These are phyloP conservation scores for Conringia planisiliqua DNA, from an alignment of 345 rosid species.

Conservation along the genomic window DNA sequence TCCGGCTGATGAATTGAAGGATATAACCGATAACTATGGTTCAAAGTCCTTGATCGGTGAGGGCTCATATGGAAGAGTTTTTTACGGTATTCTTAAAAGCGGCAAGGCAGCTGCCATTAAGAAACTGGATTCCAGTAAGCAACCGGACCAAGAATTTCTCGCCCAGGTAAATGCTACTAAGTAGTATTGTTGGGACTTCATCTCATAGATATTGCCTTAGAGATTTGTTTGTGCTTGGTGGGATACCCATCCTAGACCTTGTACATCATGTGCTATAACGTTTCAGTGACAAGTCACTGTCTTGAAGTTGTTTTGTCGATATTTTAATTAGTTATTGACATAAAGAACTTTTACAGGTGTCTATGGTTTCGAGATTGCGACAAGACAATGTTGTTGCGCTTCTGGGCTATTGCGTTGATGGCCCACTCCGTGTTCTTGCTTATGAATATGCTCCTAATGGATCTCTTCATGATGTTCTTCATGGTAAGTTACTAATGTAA, in stretches of 20 bases:
- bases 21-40: slow-evolving; percentile 64
- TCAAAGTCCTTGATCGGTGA: slow-evolving; percentile 74
- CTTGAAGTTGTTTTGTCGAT: not conserved
- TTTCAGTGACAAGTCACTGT: not conserved
- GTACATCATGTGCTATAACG: not conserved
- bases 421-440: slow-evolving; percentile 74
- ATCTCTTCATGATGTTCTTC: slow-evolving; percentile 91
- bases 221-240: too few species aligned
- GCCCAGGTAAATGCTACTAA: slow-evolving; percentile 54
- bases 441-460: slow-evolving; percentile 92
- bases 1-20: slow-evolving; percentile 59
- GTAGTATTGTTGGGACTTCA: not conserved
- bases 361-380: slow-evolving; percentile 88
- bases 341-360: slow-evolving; percentile 44
- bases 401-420: slow-evolving; percentile 81
- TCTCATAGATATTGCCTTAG: not conserved
- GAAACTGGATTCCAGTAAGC: slow-evolving; percentile 87
- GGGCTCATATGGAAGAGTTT: slow-evolving; percentile 94
- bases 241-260: not conserved
- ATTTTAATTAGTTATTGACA: not conserved
- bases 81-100: slow-evolving; percentile 61
- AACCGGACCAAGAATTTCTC: slow-evolving; percentile 81
- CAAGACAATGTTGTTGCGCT: slow-evolving; percentile 79
- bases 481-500: slow-evolving; percentile 46
- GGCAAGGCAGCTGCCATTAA: slow-evolving; percentile 75